These are phyloP conservation scores for Colletotrichum spaethianum DNA, from an alignment of 2,329 filamentous ascomycete genomes.

Conservation along the genomic window DNA sequence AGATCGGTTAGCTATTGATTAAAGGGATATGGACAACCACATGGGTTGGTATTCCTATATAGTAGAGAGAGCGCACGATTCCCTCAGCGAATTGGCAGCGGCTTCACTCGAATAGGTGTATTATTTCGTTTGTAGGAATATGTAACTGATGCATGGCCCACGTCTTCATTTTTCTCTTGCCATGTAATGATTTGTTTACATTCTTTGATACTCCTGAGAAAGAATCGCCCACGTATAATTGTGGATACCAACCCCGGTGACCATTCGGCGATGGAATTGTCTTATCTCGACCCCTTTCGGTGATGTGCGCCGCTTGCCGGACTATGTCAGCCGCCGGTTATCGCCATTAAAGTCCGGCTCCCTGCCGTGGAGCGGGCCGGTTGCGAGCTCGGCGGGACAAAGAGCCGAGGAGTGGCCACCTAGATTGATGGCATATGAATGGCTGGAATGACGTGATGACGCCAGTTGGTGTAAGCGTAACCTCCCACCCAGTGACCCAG, in stretches of 20 bases:
- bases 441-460: conserved; percentile 30
- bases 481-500: conserved; percentile 16
- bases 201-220: not conserved
- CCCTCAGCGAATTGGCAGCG: not conserved
- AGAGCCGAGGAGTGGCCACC: conserved; percentile 9
- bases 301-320: not conserved
- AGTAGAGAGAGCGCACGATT: conserved; percentile 4
- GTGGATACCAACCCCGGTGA: not conserved
- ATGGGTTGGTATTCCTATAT: not conserved
- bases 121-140: conserved; percentile 41
- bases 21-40: not conserved
- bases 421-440: conserved; percentile 13
- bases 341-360: not conserved
- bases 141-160: conserved; percentile 18
- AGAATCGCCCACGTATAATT: not conserved
- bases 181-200: not conserved
- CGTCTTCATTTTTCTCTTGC: not conserved
- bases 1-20: conserved; percentile 24
- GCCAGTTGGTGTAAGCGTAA: not conserved
- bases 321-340: not conserved
- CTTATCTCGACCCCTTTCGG: not conserved
- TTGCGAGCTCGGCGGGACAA: conserved; percentile 9
- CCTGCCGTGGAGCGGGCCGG: not conserved
- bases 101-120: conserved; percentile 26
- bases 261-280: not conserved